These are phyloP conservation scores for Neodidymelliopsis sp. DNA, from an alignment of 2,329 filamentous ascomycete genomes.

Conservation along the genomic window DNA sequence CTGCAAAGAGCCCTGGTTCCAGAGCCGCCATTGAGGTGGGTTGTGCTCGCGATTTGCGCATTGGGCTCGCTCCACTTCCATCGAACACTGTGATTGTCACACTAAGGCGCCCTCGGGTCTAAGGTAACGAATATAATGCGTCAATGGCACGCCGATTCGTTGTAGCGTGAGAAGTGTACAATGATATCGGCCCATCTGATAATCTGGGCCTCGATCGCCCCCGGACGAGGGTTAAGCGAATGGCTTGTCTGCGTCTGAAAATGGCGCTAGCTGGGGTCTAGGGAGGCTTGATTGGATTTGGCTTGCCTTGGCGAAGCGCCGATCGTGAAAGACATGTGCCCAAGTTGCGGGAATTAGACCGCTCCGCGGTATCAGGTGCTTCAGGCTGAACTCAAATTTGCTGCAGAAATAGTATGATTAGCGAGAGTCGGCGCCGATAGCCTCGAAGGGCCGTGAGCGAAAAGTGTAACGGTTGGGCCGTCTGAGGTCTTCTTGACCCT, in stretches of 20 bases:
- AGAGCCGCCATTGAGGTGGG: slow-evolving; percentile 19
- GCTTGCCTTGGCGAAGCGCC: slow-evolving; percentile 29
- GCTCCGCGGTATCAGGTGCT: slow-evolving; percentile 2
- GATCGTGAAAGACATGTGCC: slow-evolving; percentile 10
- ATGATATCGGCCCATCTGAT: slow-evolving; percentile 41
- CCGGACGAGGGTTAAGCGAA: slow-evolving; percentile 25
- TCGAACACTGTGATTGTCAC: slow-evolving; percentile 2
- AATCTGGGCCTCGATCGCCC: slow-evolving; percentile 34
- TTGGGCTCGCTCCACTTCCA: neutral
- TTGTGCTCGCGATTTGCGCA: slow-evolving; percentile 9
- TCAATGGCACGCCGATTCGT: slow-evolving; percentile 3
- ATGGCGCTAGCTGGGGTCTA: slow-evolving; percentile 20
- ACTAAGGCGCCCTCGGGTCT: neutral
- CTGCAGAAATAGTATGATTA: slow-evolving; percentile 3
- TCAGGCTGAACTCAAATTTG: slow-evolving; percentile 5
- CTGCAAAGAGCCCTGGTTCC: slow-evolving; percentile 6
- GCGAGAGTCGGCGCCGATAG: neutral
- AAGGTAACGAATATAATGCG: neutral
- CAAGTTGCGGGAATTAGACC: slow-evolving; percentile 7
- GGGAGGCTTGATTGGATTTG: slow-evolving; percentile 32
- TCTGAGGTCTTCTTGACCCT: neutral
- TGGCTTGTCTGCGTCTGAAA: slow-evolving; percentile 19
- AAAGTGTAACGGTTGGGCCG: slow-evolving; percentile 5
- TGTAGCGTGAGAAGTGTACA: slow-evolving; percentile 17
- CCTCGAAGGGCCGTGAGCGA: slow-evolving; percentile 1